Evolutionary conservation across 2,329 filamentous ascomycete genomes (phyloP), one percentile per base, ranked within the genome.

Genomic region (Xylariaceae sp.): DNA sequence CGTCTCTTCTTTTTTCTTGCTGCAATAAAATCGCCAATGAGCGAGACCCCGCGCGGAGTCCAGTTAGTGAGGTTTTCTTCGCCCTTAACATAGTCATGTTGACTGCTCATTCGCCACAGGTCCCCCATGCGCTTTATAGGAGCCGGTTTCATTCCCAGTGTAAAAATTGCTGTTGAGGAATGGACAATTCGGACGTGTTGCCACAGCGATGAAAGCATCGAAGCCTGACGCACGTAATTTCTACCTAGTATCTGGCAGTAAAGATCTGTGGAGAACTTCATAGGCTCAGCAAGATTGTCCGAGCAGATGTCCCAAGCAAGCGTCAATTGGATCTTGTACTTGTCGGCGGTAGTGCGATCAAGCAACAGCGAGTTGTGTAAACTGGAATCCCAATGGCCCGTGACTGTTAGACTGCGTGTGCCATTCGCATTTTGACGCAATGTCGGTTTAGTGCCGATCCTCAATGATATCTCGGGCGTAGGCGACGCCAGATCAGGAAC

Each of bases 341-440:
- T 93, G 45, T 96, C 90, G n/a, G 87, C 80, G 2, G 93, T 97
- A 1, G 88, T 85, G 19, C 91, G 83, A 64, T 98, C 90, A n/a
- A 98, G 79, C 12, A 97, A 74, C n/a, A 95, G 72, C 4, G 93
- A 96, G 49, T 82, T 83, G 64, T 98, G 93, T 51, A 93, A 74
- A 56, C 89, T 95, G 0, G 91, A 96, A 61, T 98, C 93, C 93
- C 93, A 98, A 58, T 97, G 90, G 1, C 87, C 89, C n/a, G 85
- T 77, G 33, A 97, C 74, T 1, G 85, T 90, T 29, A 96, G 83
- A 60, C 85, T 89, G 28, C 83, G 85, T 1, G 90, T 96, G 29
- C 93, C 93, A 60, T 97, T 94, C 18, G 87, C 81, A 58, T 96
- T 94, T 43, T 87, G 82, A 48, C 85, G 86, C 50, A 95, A 84